Conservation (phyloP, 1,284 basidiomycete species). For the Pterulicium gracile region DNA sequence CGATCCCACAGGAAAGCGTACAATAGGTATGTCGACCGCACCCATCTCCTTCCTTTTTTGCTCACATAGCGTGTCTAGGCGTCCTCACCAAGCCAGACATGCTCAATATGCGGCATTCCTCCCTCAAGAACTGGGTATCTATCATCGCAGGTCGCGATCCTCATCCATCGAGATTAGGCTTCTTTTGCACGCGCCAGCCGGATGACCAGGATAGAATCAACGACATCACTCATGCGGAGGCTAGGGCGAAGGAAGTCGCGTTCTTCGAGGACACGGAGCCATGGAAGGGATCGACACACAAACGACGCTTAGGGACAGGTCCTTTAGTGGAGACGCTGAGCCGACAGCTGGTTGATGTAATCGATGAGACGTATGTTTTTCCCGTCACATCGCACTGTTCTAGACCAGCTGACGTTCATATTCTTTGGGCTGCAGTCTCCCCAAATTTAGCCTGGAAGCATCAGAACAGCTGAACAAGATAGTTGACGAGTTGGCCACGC, state of each 20-base stretch:
- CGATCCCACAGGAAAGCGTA: constrained; percentile 5
- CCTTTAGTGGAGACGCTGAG: background rate
- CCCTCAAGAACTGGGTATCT: no score
- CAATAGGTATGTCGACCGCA: constrained; percentile 1
- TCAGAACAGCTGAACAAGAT: constrained; percentile 13
- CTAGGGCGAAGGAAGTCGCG: background rate
- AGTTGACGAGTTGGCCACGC: constrained; percentile 11
- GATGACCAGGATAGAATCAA: background rate
- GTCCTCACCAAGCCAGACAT: constrained; percentile 5
- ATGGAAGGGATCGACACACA: background rate
- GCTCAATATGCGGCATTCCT: background rate
- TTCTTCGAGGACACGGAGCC: constrained; percentile 1
- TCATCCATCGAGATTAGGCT: no score
- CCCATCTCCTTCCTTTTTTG: background rate
- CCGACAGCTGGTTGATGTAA: background rate
- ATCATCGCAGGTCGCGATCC: no score
- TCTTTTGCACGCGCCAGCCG: constrained; percentile 3
- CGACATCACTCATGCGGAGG: background rate
- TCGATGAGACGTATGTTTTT: constrained; percentile 1
- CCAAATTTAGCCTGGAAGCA: constrained; percentile 15
- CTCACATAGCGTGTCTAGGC: background rate
- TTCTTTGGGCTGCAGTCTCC: constrained; percentile 18
- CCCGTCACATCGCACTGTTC: background rate
- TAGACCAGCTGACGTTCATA: background rate
- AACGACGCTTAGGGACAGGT: background rate